Evolutionary conservation across 1,284 basidiomycete genomes (phyloP), one percentile per base, ranked within the genome.

Genomic region (Microstroma glucosiphilum): DNA sequence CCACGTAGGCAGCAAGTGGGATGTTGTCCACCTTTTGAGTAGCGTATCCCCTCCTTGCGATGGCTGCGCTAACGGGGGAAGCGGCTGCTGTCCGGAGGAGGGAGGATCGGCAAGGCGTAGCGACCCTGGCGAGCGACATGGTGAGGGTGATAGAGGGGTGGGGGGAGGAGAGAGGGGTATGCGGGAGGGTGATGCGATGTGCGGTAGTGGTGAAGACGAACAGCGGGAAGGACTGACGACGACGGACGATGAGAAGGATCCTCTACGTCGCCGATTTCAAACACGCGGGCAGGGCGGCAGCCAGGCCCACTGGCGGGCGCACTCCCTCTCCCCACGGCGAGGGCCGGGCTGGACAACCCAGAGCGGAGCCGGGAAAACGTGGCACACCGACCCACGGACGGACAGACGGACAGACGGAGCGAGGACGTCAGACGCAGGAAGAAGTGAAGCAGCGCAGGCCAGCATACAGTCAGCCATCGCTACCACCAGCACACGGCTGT

Each of bases 21-120:
- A 61, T 61, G 19, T 15, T 21, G 40, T 61, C 56, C 2, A 56
- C 60, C 54, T 61, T 37, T 40, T 37, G 30, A 15, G 60, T 61
- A 19, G 60, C 48, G 42, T 59, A 61, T 9, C 30, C 25, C 57
- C 60, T 17, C 13, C 51, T 19, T 19, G 51, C 51, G 13, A 25
- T 6, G 21, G 51, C 51, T 23, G 51, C 51, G 43, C 43, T 48
- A 12, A 21, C 17, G 17, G 43, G 43, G 43, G 17, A 48, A 21
- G 43, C 43, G 43, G 43, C 43, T 17, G 43, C 43, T 21, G 43
- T 48, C 15, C 43, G 43, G 43, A 21, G 17, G 43, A 17, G 43
- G 21, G 43, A 48, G 13, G 43, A 48, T 48, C 17, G 43, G 17
- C 17, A 21, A 21, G 17, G 43, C 43, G 43, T 48, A 21, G 43